Evolutionary conservation across 805 yeast genomes (phyloP).

Genomic region (Yueomyces sp.): DNA sequence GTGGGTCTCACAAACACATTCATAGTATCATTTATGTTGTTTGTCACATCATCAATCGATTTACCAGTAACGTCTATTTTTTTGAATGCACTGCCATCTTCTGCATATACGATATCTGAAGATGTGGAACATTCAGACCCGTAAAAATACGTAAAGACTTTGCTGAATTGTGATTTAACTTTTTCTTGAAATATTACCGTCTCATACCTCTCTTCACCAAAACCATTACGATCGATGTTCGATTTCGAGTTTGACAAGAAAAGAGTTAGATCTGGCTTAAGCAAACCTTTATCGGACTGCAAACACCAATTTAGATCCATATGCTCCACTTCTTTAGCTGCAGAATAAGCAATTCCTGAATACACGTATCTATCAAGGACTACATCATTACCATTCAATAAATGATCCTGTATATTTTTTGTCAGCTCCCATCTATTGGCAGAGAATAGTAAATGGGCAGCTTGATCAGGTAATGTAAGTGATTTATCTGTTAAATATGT

Average conservation of each 20-base stretch:
- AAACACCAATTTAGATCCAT: constrained; percentile 65
- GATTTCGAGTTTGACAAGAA: constrained; percentile 46
- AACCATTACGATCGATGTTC: constrained; percentile 47
- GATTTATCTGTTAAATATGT: constrained; percentile 44
- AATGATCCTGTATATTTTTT: constrained; percentile 28
- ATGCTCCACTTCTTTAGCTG: constrained; percentile 49
- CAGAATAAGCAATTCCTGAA: constrained; percentile 86
- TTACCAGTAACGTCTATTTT: not conserved
- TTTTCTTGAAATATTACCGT: constrained; percentile 53
- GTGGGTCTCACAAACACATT: not conserved
- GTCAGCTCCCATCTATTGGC: constrained; percentile 91
- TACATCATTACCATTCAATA: constrained; percentile 39
- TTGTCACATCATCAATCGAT: not conserved
- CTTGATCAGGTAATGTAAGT: constrained; percentile 50
- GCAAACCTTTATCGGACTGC: constrained; percentile 70
- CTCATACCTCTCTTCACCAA: constrained; percentile 93
- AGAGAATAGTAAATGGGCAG: constrained; percentile 77
- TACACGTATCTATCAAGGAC: constrained; percentile 80
- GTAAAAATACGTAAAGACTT: constrained; percentile 28
- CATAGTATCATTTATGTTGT: too few relatives aligned
- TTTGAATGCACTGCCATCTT: not conserved
- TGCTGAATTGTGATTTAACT: constrained; percentile 50
- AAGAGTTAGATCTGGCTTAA: constrained; percentile 72
- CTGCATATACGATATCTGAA: not conserved
- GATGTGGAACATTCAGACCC: not conserved